Base-by-base conservation (phyloP, 192 early-diverging fungal genomes). In the Gaertneriomyces semiglobifer region DNA sequence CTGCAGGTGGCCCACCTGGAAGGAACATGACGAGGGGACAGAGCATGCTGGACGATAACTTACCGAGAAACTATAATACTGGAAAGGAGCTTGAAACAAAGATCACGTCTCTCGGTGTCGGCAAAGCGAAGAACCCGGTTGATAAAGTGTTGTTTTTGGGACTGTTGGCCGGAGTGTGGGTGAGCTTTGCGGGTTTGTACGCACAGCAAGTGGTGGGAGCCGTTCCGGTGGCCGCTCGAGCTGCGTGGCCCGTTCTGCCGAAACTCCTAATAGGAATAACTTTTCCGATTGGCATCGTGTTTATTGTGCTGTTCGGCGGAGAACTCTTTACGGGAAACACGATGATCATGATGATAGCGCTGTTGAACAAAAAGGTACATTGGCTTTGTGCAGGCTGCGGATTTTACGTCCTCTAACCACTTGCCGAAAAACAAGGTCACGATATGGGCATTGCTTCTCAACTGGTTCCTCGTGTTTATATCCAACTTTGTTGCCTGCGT, bases 281-380 rank as follows among this genome's bases (percentile, higher is more conserved):
- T 0, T 74, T 74, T 46, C 72, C 72, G 6, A 55, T 74, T 0
- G 67, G 60, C 33, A 68, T 74, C 50, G 60, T 74, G 14, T 74
- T 69, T 48, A 71, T 74, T 41, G 61, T 74, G 53, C 53, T 74
- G 33, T 74, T 71, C 47, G 72, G 72, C 2, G 72, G 72, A 12
- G 72, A 74, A 62, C 72, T 74, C 38, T 74, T 74, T 50, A 74
- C 67, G 50, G 72, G 66, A 65, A 68, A 70, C 68, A 70, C 68
- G 25, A 70, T 73, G 71, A 62, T 73, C 60, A 62, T 73, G 65
- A 53, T 65, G 5, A 60, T 74, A 2, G 45, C 72, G 12, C 51
- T 47, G 60, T 55, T 74, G 11, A 74, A 69, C 61, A 16, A 52
- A 14, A 53, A 59, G 48, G 25, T 33, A 33, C 25, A 33, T 0